A percentile compares a stretch with the other conserved stretches of the same genome.
These are phyloP conservation scores for Paspalum notatum DNA, from an alignment of 176 grass and related monocot genomes.

Conservation along the genomic window DNA sequence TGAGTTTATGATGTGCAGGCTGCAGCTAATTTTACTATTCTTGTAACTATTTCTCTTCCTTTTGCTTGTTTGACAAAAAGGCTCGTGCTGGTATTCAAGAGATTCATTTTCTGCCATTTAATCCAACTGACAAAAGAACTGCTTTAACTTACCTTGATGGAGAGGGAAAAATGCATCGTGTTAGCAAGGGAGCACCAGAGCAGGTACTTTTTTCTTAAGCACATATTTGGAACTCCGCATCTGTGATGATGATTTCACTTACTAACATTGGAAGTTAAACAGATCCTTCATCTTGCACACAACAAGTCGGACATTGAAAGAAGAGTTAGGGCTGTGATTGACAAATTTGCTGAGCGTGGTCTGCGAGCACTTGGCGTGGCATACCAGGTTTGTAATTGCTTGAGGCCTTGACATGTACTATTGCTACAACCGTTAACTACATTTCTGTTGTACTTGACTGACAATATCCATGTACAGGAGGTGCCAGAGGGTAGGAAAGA, in stretches of 20 bases:
- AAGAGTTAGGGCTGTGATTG: slow-evolving; percentile 76
- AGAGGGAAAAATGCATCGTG: slow-evolving; percentile 79
- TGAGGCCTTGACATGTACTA: not conserved
- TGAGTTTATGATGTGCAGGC: not conserved
- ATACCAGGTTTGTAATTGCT: slow-evolving; percentile 58
- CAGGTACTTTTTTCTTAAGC: slow-evolving; percentile 53
- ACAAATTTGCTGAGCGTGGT: slow-evolving; percentile 90
- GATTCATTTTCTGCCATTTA: slow-evolving; percentile 93
- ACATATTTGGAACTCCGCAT: not conserved
- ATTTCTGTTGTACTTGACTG: slow-evolving; percentile 22
- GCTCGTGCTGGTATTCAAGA: slow-evolving; percentile 82
- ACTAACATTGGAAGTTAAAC: slow-evolving; percentile 39
- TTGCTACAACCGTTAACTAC: not conserved
- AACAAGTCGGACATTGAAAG: slow-evolving; percentile 84
- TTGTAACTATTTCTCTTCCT: slow-evolving; percentile 31
- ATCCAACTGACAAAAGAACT: slow-evolving; percentile 93
- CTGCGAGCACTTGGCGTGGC: slow-evolving; percentile 84
- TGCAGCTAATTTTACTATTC: not conserved
- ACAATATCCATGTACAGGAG: slow-evolving; percentile 54
- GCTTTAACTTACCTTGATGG: slow-evolving; percentile 81
- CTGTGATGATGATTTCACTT: slow-evolving; percentile 24
- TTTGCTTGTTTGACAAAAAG: slow-evolving; percentile 50
- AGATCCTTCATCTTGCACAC: slow-evolving; percentile 89
- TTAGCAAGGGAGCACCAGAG: slow-evolving; percentile 95
- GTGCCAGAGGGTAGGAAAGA: slow-evolving; percentile 89